A percentile compares a stretch with the other conserved stretches of the same genome.
Evolutionary conservation across 164 flowering plant genomes (phyloP).

Genomic region (Magnolia kwangsiensis): DNA sequence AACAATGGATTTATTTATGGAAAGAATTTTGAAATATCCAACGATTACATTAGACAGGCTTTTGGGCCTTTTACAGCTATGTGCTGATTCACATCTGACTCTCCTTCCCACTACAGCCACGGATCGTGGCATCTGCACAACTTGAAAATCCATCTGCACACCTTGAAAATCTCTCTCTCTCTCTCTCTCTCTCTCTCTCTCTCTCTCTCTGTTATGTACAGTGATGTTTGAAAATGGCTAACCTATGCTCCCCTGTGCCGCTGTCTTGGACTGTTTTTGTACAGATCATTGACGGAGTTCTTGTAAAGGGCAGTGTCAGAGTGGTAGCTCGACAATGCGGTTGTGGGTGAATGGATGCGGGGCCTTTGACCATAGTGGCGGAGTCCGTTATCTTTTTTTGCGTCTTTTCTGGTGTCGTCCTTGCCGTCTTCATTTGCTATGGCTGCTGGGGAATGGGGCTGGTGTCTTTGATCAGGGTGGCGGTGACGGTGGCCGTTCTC

Average conservation of each 20-base stretch:
- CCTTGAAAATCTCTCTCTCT: neutral
- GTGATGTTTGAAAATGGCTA: neutral
- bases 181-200: slow-evolving; percentile 1
- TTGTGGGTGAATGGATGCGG: neutral
- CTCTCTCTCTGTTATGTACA: slow-evolving; percentile 3
- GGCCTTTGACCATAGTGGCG: neutral
- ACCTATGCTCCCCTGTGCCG: neutral
- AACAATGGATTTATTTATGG: neutral
- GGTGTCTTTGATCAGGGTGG: neutral
- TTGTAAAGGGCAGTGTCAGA: slow-evolving; percentile 6
- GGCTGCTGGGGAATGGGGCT: neutral
- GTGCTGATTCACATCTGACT: neutral
- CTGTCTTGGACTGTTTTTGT: neutral
- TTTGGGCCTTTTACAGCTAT: neutral
- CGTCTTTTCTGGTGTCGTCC: neutral
- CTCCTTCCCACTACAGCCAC: too few species aligned
- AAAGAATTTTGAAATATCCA: neutral
- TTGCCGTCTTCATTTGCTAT: neutral
- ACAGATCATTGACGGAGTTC: neutral
- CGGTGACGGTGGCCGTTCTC: slow-evolving; percentile 1
- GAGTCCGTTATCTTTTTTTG: neutral
- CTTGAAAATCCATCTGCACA: neutral
- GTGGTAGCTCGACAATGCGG: slow-evolving; percentile 1
- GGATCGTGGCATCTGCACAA: neutral
- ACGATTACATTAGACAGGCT: neutral